These are phyloP conservation scores for Penicillium brasilianum DNA, from an alignment of 2,329 filamentous ascomycete genomes.

Conservation along the genomic window DNA sequence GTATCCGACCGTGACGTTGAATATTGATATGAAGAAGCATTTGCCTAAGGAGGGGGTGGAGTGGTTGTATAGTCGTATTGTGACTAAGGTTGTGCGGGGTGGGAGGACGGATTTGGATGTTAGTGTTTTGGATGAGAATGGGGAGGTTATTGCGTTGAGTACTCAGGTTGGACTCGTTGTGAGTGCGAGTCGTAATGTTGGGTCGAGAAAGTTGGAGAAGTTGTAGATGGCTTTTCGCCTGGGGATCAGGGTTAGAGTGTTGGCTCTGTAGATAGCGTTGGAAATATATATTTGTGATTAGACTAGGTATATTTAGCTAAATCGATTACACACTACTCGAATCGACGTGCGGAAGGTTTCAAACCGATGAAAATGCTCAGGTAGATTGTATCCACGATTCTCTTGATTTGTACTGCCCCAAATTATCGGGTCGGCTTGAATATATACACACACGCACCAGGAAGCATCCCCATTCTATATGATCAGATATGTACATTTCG, in stretches of 20 bases:
- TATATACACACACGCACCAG: not conserved
- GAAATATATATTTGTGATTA: not conserved
- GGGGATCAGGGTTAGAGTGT: not conserved
- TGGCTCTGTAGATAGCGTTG: not conserved
- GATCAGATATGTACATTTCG: not conserved
- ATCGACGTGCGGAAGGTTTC: too few relatives aligned
- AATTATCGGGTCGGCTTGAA: not conserved
- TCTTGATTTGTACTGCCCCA: not conserved
- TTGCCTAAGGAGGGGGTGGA: conserved; percentile 71
- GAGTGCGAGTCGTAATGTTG: conserved; percentile 66
- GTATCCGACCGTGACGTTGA: conserved; percentile 78
- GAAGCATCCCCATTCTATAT: not conserved
- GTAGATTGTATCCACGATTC: too few relatives aligned
- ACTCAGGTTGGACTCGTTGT: conserved; percentile 71
- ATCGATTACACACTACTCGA: too few relatives aligned
- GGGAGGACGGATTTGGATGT: conserved; percentile 78
- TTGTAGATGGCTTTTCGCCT: conserved; percentile 18
- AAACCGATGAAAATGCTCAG: too few relatives aligned
- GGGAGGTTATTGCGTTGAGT: conserved; percentile 70
- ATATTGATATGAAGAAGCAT: conserved; percentile 76
- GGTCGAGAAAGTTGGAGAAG: conserved; percentile 47
- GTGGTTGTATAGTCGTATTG: conserved; percentile 71
- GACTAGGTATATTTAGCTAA: not conserved
- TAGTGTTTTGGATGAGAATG: conserved; percentile 65
- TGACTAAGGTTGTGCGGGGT: conserved; percentile 69